Evolutionary conservation across 257 asterid genomes (phyloP), one percentile per base, ranked within the genome.

Genomic region (Capsicum baccatum): DNA sequence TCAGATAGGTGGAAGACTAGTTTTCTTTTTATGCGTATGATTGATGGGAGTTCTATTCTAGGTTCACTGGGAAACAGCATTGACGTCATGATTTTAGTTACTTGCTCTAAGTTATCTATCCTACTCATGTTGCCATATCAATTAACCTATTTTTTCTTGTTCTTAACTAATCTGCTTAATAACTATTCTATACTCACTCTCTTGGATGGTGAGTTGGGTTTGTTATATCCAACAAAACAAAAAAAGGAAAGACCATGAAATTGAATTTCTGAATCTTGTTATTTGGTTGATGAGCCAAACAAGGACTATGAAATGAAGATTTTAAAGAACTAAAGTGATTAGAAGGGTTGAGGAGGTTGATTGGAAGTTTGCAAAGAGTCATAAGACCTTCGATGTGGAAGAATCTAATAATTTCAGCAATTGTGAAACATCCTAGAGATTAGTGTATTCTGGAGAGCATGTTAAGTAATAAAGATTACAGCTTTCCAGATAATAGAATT

Each of bases 291-390:
- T 73, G 59, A 47, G 59, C 39, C 50, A 35, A 67, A 9, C 35
- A 17, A 42, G 14, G 57, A 71, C 79, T 47, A 71, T 71, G 57
- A 44, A 71, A 19, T 71, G 79, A 71, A 71, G 59, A 12, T 73
- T 17, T 73, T 19, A 13, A 73, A 73, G 59, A 73, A 47, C 71
- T 73, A 48, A n/a, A 8, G 39, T 47, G 39, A 1, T 13, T 47
- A 71, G 59, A 71, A 47, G 44, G 42, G n/a, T 17, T 26, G 71
- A 64, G 42, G 37, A 19, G 58, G 39, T 47, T 19, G 52, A 11
- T 73, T 73, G 42, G 39, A 73, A 73, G 80, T 73, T 73, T 10
- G 59, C 17, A 1, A 14, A 33, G 73, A 47, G 80, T 73, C 59
- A 47, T 26, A 6, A 73, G 42, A 73, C 59, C 42, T 73, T 19